Percentiles rank a stretch among this genome's conserved stretches.
phyloP scores from a whole-genome alignment of 2,329 filamentous ascomycete genomes.

The Epichloe amarillans region DNA sequence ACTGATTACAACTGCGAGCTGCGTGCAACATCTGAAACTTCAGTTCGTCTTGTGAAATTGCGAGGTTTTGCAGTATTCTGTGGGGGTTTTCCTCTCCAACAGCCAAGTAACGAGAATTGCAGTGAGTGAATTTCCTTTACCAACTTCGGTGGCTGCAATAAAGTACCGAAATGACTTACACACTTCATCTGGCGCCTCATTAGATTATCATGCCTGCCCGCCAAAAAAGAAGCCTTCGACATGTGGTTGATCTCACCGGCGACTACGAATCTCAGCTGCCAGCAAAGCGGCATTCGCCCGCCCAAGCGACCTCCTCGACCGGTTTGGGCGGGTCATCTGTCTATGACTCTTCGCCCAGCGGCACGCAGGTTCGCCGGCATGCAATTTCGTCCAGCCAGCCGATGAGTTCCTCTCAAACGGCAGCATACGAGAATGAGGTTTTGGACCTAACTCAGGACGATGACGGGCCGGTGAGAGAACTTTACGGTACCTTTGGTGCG shows the following conservation, averaged over 20 bases:
- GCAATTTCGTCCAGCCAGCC: constrained; percentile 3
- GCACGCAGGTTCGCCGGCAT: constrained; percentile 4
- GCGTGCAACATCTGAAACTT: neutral
- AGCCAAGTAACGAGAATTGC: no score
- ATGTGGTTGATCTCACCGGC: constrained; percentile 29
- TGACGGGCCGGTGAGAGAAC: constrained; percentile 27
- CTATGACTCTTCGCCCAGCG: constrained; percentile 3
- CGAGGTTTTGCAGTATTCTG: neutral
- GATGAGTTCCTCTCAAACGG: constrained; percentile 2
- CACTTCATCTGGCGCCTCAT: neutral
- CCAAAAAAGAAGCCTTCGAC: constrained; percentile 23
- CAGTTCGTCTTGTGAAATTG: neutral
- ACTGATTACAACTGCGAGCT: neutral
- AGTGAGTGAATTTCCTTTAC: neutral
- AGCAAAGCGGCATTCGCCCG: constrained; percentile 15
- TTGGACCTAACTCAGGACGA: constrained; percentile 31
- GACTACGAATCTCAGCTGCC: constrained; percentile 16
- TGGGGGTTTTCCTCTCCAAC: no score
- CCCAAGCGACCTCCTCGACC: constrained; percentile 5
- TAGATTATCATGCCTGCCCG: constrained; percentile 5
- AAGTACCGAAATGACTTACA: neutral
- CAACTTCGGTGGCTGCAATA: neutral
- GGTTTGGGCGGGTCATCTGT: constrained; percentile 11
- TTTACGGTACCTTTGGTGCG: constrained; percentile 34
- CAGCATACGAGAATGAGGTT: constrained; percentile 22